These are phyloP conservation scores for Pleurotus giganteus DNA, from an alignment of 768 basidiomycete genomes.

Conservation along the genomic window DNA sequence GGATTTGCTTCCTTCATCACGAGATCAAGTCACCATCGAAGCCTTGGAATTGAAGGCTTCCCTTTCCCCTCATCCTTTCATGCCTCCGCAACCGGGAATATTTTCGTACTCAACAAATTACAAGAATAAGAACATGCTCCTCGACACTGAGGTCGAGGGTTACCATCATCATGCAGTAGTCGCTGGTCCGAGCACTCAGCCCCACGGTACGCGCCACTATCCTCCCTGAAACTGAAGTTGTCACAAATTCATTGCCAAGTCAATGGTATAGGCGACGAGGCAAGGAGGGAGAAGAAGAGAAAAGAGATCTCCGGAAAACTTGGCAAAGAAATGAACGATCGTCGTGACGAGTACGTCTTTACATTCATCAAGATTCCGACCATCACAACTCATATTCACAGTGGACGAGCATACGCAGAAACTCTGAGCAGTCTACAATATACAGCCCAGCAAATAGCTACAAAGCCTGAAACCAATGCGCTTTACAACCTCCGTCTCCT, in stretches of 20 bases:
- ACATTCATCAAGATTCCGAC: background rate
- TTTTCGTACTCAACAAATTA: slow-evolving; percentile 56
- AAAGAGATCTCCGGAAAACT: slow-evolving; percentile 70
- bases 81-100: slow-evolving; percentile 71
- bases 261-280: slow-evolving; percentile 32
- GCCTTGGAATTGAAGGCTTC: too few relatives aligned
- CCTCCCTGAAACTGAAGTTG: background rate
- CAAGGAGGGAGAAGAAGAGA: slow-evolving; percentile 63
- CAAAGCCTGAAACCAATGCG: slow-evolving; percentile 62
- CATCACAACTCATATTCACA: slow-evolving; percentile 22
- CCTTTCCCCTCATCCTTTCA: slow-evolving; percentile 18
- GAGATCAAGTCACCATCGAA: background rate
- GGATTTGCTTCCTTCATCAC: background rate
- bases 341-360: slow-evolving; percentile 67
- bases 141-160: slow-evolving; percentile 29
- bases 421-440: slow-evolving; percentile 58
- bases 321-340: slow-evolving; percentile 71
- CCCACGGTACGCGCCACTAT: slow-evolving; percentile 33
- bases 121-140: slow-evolving; percentile 22
- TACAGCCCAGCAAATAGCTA: slow-evolving; percentile 60
- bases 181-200: slow-evolving; percentile 41
- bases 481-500: slow-evolving; percentile 72
- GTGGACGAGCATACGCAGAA: slow-evolving; percentile 62
- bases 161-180: slow-evolving; percentile 29
- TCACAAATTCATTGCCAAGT: slow-evolving; percentile 8